Evolutionary conservation across 306 rosid genomes (phyloP), one percentile per base, ranked within the genome.

Genomic region (Macrotyloma uniflorum): DNA sequence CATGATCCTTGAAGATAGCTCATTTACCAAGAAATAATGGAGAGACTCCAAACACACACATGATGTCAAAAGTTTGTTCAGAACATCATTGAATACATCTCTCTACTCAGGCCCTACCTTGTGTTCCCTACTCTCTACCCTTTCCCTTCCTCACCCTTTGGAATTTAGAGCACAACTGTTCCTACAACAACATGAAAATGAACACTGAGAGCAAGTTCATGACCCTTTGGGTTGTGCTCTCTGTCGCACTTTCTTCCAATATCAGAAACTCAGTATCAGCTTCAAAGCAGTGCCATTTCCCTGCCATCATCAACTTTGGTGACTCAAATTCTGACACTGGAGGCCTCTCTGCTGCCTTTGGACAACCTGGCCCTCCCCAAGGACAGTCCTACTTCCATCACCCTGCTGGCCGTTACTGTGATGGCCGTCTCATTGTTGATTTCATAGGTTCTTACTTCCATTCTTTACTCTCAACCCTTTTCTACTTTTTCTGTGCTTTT

Each of bases 281-380:
- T 42, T 64, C 79, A 42, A 74, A 15, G 10, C 67, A 82, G 1
- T 94, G 98, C 69, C 18, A 90, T 11, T 94, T 92, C 47, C 91
- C 93, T 4, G 98, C 94, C 5, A 77, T 94, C n/a, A 92, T 89
- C 85, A 94, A 91, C 88, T 94, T 90, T 14, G 98, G 98, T 2
- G 93, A 94, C 79, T 91, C 97, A 1, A 94, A 94, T 82, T 94
- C 98, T 15, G 97, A 92, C 91, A 94, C 98, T 0, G 98, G 98
- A 8, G 97, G 98, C 28, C 87, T 94, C 32, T 90, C 98, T 19
- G 97, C 98, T 6, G 91, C 90, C 5, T 91, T 92, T 68, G 98
- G 98, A 47, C 98, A 94, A 78, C 79, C 91, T 16, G 86, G 88
- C 4, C 80, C 63, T 23, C 97, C 97, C 13, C 79, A 75, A 8